Evolutionary conservation across 179 eudicot genomes (phyloP), one percentile per base, ranked within the genome.

Genomic region (Camellia oleifera): DNA sequence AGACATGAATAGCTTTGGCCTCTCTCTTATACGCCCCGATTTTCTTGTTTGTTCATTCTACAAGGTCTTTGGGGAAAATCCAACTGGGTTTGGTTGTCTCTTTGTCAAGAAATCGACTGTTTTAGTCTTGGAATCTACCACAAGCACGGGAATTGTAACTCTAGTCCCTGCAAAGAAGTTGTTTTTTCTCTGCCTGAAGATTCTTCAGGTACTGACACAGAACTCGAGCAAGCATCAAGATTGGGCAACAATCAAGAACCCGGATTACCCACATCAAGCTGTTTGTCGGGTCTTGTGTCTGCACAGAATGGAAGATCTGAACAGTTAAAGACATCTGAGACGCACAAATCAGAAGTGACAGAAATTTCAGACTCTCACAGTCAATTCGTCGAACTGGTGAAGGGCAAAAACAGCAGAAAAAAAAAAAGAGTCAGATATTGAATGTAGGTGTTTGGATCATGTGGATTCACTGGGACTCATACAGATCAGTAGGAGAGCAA

Each of bases 21-120:
- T 94, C 20, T 92, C 99, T 6, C 83, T 96, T 4, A 84, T 94
- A 72, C 86, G 83, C 11, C 99, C 99, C 10, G 99, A 96, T 76
- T 96, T 92, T 80, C 79, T 96, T 9, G 77, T 94, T 57, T 94
- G 93, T 71, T 94, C 98, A 8, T 96, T 96, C 79, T 96, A 96
- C 83, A 96, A 92, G 86, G 93, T 96, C 48, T 91, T 94, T 56
- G 99, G 99, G 7, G 96, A 92, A 75, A 91, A 91, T 79, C 98
- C 99, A 18, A 92, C 93, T 32, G 99, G 99, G 50, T 94, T 96
- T 81, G 99, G 91, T 32, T 96, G 97, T 79, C 88, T 96, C 20
- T 89, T 95, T 76, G 97, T 95, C 70, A 95, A 92, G 84, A 94
- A 90, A 83, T 90, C 99, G 1, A 81, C 82, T 17, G 69, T 89